Base-by-base conservation (phyloP, 208 protist genomes). In the Leishmania turanica region DNA sequence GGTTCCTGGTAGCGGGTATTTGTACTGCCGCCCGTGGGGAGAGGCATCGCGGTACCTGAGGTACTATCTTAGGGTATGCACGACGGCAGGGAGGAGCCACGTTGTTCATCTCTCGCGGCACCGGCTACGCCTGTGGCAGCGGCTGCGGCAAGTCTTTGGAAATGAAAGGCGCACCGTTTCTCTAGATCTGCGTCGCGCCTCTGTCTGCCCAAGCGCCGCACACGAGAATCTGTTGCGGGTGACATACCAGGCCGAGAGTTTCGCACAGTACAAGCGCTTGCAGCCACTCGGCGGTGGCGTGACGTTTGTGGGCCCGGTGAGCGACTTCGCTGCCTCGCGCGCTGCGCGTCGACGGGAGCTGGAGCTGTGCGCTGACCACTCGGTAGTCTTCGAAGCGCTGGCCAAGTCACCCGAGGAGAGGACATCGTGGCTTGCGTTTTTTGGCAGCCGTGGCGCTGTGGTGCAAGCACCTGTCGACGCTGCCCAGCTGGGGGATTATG, bases 1-100 rank as follows among this genome's bases (percentile, higher is more conserved):
- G 34, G 11, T 60, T 31, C 82, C 82, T 5, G 56, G 34, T 9
- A 34, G 58, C 11, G 82, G 82, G 24, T 85, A 85, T 53, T 47
- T 85, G 71, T 85, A 85, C 54, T 81, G 76, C 76, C 82, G 82
- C 21, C 82, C 77, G 13, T 85, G 82, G 82, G 82, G 77, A 5
- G 75, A 77, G 51, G 58, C 77, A 31, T 54, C n/a, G 27, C 56
- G 62, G n/a, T 53, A 81, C 51, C 76, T 77, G 21, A 72, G 82
- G 19, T 85, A 85, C 77, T 85, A 85, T 70, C 19, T 85, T 21
- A 79, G 64, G 56, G 47, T 56, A 27, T 74, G 47, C 21, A 37
- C 77, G 7, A 34, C 42, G 17, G 45, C 69, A 24, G 51, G 76
- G 1, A 37, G 27, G 34, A 42, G 45, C 53, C 54, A 54, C 71